These are phyloP conservation scores for Pythium coloratum DNA, from an alignment of 352 stramenopile genomes.

Conservation along the genomic window DNA sequence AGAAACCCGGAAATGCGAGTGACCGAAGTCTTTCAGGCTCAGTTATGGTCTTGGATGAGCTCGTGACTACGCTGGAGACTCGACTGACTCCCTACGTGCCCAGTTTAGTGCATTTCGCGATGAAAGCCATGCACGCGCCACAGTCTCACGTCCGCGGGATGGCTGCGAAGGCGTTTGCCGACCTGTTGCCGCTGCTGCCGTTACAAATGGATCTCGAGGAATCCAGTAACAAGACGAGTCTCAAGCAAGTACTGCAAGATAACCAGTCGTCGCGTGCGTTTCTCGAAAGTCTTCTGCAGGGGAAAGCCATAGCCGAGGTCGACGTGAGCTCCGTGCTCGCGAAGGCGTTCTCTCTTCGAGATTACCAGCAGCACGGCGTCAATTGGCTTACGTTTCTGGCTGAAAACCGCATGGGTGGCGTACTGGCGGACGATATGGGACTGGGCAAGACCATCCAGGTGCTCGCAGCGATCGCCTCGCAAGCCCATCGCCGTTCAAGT, in stretches of 20 bases:
- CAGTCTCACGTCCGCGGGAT: slow-evolving; percentile 39
- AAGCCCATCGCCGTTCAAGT: slow-evolving; percentile 19
- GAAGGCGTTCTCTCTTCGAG: slow-evolving; percentile 37
- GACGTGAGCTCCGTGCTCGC: slow-evolving; percentile 38
- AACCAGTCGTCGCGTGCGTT: slow-evolving; percentile 71
- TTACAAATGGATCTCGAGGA: slow-evolving; percentile 69
- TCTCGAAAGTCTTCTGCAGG: slow-evolving; percentile 57
- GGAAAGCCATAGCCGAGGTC: slow-evolving; percentile 49
- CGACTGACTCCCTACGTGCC: slow-evolving; percentile 59
- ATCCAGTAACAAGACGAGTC: slow-evolving; percentile 7
- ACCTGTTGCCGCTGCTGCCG: slow-evolving; percentile 67
- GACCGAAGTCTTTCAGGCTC: slow-evolving; percentile 33
- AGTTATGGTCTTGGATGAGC: slow-evolving; percentile 57
- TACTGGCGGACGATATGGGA: slow-evolving; percentile 89
- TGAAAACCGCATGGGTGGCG: slow-evolving; percentile 70
- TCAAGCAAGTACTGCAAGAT: slow-evolving; percentile 33
- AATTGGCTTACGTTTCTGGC: slow-evolving; percentile 77
- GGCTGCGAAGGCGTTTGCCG: slow-evolving; percentile 65
- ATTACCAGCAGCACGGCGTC: slow-evolving; percentile 81
- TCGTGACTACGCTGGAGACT: slow-evolving; percentile 37
- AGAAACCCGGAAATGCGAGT: not conserved
- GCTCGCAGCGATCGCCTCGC: slow-evolving; percentile 79
- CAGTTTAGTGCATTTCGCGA: slow-evolving; percentile 67
- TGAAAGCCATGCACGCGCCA: slow-evolving; percentile 63
- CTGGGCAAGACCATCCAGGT: slow-evolving; percentile 96